Evolutionary conservation across 345 rosid species (phyloP).

Genomic region (Limnanthes douglasii): DNA sequence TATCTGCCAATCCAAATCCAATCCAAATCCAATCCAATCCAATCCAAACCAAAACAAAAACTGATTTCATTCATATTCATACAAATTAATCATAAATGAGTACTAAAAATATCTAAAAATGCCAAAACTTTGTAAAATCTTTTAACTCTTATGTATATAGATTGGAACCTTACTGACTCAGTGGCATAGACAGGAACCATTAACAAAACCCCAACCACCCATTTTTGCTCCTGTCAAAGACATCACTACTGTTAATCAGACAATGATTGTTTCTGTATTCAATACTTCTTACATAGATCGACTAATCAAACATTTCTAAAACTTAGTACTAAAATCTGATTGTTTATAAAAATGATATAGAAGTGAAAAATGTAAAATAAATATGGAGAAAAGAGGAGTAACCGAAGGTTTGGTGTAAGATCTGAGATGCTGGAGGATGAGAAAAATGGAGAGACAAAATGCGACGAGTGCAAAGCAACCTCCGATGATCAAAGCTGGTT

Average conservation of each 20-base stretch:
- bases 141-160: not conserved
- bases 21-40: not conserved
- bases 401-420: conserved; percentile 65
- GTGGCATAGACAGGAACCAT: conserved; percentile 86
- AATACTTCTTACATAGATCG: too few relatives aligned
- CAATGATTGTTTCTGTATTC: not conserved
- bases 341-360: too few relatives aligned
- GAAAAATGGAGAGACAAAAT: conserved; percentile 30
- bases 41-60: not conserved
- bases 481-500: conserved; percentile 38
- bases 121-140: not conserved
- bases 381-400: conserved; percentile 7
- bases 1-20: conserved; percentile 19
- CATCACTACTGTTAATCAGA: conserved; percentile 1
- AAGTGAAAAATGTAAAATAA: too few relatives aligned
- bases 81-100: not conserved
- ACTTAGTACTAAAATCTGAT: too few relatives aligned
- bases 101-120: not conserved
- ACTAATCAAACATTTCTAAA: too few relatives aligned
- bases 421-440: conserved; percentile 60
- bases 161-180: conserved; percentile 47
- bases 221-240: conserved; percentile 64
- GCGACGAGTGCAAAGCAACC: conserved; percentile 59
- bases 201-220: conserved; percentile 62
- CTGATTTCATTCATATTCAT: not conserved